Percentiles rank a stretch among this genome's conserved stretches.
These are phyloP conservation scores for Aspergillus caelatus DNA, from an alignment of 2,329 filamentous ascomycete species.

Conservation along the genomic window DNA sequence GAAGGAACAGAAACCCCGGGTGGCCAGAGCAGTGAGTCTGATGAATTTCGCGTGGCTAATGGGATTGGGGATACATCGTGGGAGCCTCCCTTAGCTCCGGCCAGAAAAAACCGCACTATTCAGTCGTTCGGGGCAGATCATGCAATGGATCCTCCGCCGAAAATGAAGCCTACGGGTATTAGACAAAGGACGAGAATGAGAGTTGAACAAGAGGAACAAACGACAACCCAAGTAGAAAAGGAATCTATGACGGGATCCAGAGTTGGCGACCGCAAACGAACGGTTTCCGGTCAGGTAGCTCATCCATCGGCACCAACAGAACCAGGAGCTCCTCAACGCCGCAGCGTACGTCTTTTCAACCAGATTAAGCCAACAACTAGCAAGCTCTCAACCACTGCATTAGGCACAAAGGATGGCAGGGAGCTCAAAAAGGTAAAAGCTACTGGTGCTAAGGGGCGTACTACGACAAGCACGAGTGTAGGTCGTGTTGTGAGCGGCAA, in stretches of 20 bases:
- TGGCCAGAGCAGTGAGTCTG: constrained; percentile 48
- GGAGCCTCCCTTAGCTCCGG: constrained; percentile 48
- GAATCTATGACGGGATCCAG: constrained; percentile 36
- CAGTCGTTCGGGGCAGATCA: constrained; percentile 56
- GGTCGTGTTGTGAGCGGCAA: constrained; percentile 90
- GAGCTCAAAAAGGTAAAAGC: constrained; percentile 85
- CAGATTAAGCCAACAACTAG: constrained; percentile 67
- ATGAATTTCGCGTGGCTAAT: constrained; percentile 41
- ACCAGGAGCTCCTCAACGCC: constrained; percentile 64
- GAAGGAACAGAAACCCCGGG: constrained; percentile 69
- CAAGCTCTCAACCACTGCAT: constrained; percentile 63
- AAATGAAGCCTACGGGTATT: constrained; percentile 59
- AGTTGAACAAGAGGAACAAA: constrained; percentile 43
- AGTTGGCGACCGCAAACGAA: constrained; percentile 76
- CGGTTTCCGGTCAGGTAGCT: constrained; percentile 77
- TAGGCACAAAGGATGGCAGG: constrained; percentile 64
- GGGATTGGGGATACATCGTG: constrained; percentile 36
- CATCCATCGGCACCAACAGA: constrained; percentile 61
- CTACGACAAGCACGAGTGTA: constrained; percentile 69
- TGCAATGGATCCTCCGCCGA: constrained; percentile 62
- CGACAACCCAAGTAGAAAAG: constrained; percentile 33
- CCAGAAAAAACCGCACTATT: constrained; percentile 56
- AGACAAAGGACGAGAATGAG: constrained; percentile 46
- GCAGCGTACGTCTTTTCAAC: constrained; percentile 73
- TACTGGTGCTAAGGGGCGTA: constrained; percentile 69